Percentiles rank a stretch among this genome's conserved stretches.
Evolutionary conservation across 2,329 filamentous ascomycete genomes (phyloP).

Genomic region (Lasiodiplodia sp.): DNA sequence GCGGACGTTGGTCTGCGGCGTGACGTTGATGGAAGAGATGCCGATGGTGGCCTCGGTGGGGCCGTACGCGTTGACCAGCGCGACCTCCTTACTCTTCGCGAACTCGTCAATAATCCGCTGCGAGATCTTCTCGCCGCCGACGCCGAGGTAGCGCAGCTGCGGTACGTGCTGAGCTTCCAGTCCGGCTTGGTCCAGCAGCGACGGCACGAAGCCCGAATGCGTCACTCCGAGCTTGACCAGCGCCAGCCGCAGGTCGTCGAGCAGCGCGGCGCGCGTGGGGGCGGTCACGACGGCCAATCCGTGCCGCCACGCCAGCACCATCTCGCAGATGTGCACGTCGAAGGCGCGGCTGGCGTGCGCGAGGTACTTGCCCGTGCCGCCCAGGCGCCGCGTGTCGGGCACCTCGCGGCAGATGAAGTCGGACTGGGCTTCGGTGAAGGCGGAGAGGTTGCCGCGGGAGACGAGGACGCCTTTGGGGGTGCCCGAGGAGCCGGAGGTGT

Average conservation of each 20-base stretch:
- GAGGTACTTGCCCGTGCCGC: not conserved
- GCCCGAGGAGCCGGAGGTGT: slow-evolving; percentile 96
- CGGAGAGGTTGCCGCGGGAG: slow-evolving; percentile 79
- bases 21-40: no score
- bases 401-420: not conserved
- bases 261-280: slow-evolving; percentile 67
- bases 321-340: slow-evolving; percentile 93
- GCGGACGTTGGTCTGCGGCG: no score
- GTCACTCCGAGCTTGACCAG: slow-evolving; percentile 85
- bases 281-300: slow-evolving; percentile 77
- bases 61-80: no score
- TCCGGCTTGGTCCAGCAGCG: slow-evolving; percentile 30
- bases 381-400: not conserved
- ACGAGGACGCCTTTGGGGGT: slow-evolving; percentile 99
- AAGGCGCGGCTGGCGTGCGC: slow-evolving; percentile 46
- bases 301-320: slow-evolving; percentile 86
- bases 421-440: slow-evolving; percentile 58
- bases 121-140: slow-evolving; percentile 42
- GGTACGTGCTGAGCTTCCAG: no score
- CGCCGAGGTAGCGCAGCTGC: slow-evolving; percentile 47
- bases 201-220: slow-evolving; percentile 81
- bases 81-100: slow-evolving; percentile 53
- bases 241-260: slow-evolving; percentile 75
- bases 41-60: no score
- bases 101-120: slow-evolving; percentile 55